Conservation (phyloP, 495 filamentous ascomycete species). For the Usnea hakonensis region DNA sequence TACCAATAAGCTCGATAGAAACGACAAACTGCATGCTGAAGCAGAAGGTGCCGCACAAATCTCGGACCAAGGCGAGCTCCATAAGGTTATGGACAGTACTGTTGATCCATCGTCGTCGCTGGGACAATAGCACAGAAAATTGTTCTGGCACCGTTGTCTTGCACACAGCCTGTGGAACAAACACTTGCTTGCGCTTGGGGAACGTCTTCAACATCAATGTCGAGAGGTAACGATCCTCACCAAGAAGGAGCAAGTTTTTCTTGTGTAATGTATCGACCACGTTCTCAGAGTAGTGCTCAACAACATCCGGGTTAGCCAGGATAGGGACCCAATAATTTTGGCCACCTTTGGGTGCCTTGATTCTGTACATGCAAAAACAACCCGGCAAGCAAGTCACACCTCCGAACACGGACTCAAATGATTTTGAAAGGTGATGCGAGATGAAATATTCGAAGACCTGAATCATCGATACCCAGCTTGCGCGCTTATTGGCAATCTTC, state of each 20-base stretch:
- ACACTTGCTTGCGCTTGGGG: constrained; percentile 98
- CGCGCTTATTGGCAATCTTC: constrained; percentile 97
- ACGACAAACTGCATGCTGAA: constrained; percentile 99
- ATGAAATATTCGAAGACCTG: constrained; percentile 99
- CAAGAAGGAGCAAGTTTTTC: constrained; percentile 92
- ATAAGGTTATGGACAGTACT: constrained; percentile 98
- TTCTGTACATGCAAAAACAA: constrained; percentile 99
- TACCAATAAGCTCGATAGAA: constrained; percentile 91
- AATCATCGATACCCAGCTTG: constrained; percentile 94
- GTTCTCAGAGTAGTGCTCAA: constrained; percentile 99
- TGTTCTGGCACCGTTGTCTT: constrained; percentile 94
- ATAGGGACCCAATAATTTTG: constrained; percentile 99
- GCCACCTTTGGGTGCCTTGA: constrained; percentile 96
- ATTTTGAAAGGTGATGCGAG: constrained; percentile 92
- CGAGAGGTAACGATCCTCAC: constrained; percentile 93
- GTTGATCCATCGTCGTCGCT: constrained; percentile 98
- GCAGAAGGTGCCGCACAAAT: constrained; percentile 98
- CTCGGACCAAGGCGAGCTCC: constrained; percentile 90
- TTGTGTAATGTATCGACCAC: constrained; percentile 98
- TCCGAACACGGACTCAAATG: constrained; percentile 97
- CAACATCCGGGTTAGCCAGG: constrained; percentile 94
- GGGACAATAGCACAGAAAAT: constrained; percentile 87
- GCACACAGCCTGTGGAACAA: constrained; percentile 96
- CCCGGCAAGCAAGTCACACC: constrained; percentile 98
- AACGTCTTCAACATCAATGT: constrained; percentile 98